Conservation (phyloP, 805 yeast species). For the Ogataea glucozyma region DNA sequence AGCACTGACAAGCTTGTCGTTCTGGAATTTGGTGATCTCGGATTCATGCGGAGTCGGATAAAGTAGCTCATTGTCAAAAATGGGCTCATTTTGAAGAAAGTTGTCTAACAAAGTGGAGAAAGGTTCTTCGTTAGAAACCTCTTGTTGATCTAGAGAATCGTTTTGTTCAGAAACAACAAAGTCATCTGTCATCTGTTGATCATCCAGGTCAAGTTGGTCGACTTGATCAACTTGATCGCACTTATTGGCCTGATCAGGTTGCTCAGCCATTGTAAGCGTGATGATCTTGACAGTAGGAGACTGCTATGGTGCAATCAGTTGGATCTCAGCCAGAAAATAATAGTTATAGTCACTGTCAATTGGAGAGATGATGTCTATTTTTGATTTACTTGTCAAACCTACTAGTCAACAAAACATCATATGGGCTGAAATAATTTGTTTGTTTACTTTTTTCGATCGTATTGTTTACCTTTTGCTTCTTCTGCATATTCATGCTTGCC, state of each 20-base stretch:
- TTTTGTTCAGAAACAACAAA: background rate
- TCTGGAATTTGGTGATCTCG: constrained; percentile 31
- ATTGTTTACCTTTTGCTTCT: constrained; percentile 13
- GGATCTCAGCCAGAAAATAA: too few relatives aligned
- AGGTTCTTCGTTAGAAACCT: background rate
- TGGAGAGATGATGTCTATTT: too few relatives aligned
- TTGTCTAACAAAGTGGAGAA: constrained; percentile 27
- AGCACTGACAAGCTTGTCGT: constrained; percentile 25
- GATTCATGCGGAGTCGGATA: constrained; percentile 37
- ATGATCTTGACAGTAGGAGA: too few relatives aligned
- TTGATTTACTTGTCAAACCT: constrained; percentile 1
- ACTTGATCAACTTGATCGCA: background rate
- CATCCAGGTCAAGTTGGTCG: background rate
- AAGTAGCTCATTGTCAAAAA: constrained; percentile 34
- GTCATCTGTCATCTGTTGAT: too few relatives aligned
- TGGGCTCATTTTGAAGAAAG: constrained; percentile 35
- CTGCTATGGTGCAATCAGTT: too few relatives aligned
- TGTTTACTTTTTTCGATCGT: constrained; percentile 8
- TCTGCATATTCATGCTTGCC: background rate
- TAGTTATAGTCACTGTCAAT: too few relatives aligned
- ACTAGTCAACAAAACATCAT: constrained; percentile 2
- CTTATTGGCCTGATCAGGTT: background rate
- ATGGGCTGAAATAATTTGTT: constrained; percentile 5
- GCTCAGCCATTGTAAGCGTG: constrained; percentile 2
- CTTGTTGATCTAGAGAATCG: background rate